Evolutionary conservation across 2,329 filamentous ascomycete genomes (phyloP), one percentile per base, ranked within the genome.

Genomic region (Epichloe coenophiala): DNA sequence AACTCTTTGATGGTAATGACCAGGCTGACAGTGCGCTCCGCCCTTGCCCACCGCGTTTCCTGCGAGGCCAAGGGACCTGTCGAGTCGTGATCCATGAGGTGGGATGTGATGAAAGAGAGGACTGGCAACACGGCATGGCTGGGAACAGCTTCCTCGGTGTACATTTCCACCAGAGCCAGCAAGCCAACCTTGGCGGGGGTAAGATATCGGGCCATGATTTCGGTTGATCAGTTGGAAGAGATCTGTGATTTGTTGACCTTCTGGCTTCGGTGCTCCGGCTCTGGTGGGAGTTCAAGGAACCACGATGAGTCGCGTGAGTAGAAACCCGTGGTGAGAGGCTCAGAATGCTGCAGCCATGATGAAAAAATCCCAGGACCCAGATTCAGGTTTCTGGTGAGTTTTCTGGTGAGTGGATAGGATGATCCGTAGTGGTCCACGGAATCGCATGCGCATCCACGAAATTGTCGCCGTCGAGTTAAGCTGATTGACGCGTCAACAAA

Each of bases 181-280:
- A 96, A 75, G 61, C 85, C 84, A 57, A 97, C 78, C 64, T 93
- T 95, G 58, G 88, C 83, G 12, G 91, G 87, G n/a, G 87, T 95
- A 44, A 97, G 76, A 65, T 85, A 95, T 51, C 86, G 84, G 59
- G 84, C 78, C 84, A 91, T 94, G 48, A 13, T 54, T 13, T n/a
- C 31, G 9, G 13, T 19, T 17, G 31, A n/a, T 48, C 31, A 11
- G 36, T 11, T n/a, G 4, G 11, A 3, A 3, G 12, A 11, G n/a
- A 9, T 19, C 19, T 19, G 39, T 21, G 17, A 13, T 11, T 23
- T 40, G 15, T 13, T 47, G 45, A 15, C 23, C 38, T 35, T 36
- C 36, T 45, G 44, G 12, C 27, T n/a, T 27, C 13, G 5, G 11
- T 45, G 27, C n/a, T 45, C 35, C 12, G 6, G 19, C 43, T 45